Conservation (phyloP, 768 basidiomycete genomes). For the Tephrocybe sp. region DNA sequence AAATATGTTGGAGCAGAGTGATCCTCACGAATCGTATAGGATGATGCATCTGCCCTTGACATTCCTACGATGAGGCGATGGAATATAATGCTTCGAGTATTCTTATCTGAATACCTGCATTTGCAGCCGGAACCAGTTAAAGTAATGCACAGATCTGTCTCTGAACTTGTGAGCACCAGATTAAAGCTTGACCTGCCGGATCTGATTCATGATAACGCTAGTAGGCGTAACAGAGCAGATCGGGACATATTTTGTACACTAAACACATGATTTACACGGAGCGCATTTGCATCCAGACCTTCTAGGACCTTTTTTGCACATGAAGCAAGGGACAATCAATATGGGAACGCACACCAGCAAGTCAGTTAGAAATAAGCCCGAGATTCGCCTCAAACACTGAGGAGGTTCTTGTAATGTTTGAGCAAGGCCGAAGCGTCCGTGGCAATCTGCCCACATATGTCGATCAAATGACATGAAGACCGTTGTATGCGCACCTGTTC, state of each 20-base stretch:
- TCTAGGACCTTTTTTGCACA: background rate
- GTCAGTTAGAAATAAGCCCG: background rate
- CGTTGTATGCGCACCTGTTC: slow-evolving; percentile 31
- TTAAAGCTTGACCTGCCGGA: background rate
- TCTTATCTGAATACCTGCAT: slow-evolving; percentile 88
- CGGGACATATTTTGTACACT: slow-evolving; percentile 6
- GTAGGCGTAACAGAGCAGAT: slow-evolving; percentile 17
- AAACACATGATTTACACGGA: background rate
- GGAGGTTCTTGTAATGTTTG: slow-evolving; percentile 33
- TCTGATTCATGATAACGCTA: slow-evolving; percentile 12
- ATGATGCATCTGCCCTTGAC: slow-evolving; percentile 86
- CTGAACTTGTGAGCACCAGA: slow-evolving; percentile 48
- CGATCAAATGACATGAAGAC: background rate
- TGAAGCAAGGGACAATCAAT: background rate
- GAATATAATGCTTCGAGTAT: slow-evolving; percentile 86
- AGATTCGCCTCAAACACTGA: slow-evolving; percentile 16
- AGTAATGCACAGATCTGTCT: slow-evolving; percentile 35
- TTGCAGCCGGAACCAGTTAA: slow-evolving; percentile 49
- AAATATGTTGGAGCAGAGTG: background rate
- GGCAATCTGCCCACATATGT: slow-evolving; percentile 22
- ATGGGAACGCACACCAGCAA: background rate
- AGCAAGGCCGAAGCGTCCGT: slow-evolving; percentile 35
- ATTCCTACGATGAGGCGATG: slow-evolving; percentile 84
- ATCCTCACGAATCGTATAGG: slow-evolving; percentile 45
- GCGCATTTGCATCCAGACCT: background rate